These are phyloP conservation scores for Sporothrix sp. DNA, from an alignment of 2,329 filamentous ascomycete genomes.

Conservation along the genomic window DNA sequence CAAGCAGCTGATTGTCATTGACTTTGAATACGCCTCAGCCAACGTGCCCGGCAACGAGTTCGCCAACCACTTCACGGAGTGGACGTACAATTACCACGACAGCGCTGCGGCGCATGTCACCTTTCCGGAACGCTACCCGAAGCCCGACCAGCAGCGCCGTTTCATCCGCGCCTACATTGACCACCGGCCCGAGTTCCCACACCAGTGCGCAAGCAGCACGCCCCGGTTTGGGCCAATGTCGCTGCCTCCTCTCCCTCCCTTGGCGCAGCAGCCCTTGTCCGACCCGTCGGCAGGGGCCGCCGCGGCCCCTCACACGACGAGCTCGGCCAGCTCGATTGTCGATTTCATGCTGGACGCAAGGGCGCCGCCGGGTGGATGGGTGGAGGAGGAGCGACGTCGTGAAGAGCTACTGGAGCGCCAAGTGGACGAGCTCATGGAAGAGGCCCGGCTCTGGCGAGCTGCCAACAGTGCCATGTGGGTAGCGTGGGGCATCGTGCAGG, in stretches of 20 bases:
- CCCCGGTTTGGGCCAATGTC: conserved; percentile 15
- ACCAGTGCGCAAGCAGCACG: conserved; percentile 25
- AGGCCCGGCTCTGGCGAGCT: conserved; percentile 75
- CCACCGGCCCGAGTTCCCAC: conserved; percentile 62
- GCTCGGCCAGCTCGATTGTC: conserved; percentile 43
- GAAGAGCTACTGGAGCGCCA: conserved; percentile 58
- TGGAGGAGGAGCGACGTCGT: conserved; percentile 50
- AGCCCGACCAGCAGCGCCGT: conserved; percentile 65
- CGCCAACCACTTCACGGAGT: conserved; percentile 96
- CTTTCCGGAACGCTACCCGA: conserved; percentile 64
- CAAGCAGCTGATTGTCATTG: conserved; percentile 93
- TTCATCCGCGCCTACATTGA: conserved; percentile 82
- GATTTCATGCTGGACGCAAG: conserved; percentile 79
- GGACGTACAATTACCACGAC: conserved; percentile 96
- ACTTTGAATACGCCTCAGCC: conserved; percentile 93
- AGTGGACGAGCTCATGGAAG: conserved; percentile 61
- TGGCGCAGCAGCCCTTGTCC: conserved; percentile 27
- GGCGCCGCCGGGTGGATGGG: conserved; percentile 44
- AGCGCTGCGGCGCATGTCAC: conserved; percentile 54
- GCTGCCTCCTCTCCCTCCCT: conserved; percentile 3
- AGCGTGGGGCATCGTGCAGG: conserved; percentile 94
- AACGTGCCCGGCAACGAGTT: conserved; percentile 85
- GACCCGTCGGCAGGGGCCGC: conserved; percentile 19
- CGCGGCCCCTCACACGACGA: conserved; percentile 24
- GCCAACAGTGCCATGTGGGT: conserved; percentile 88